Evolutionary conservation across 441 rosid genomes (phyloP).

Genomic region (Bruguiera hainesii): DNA sequence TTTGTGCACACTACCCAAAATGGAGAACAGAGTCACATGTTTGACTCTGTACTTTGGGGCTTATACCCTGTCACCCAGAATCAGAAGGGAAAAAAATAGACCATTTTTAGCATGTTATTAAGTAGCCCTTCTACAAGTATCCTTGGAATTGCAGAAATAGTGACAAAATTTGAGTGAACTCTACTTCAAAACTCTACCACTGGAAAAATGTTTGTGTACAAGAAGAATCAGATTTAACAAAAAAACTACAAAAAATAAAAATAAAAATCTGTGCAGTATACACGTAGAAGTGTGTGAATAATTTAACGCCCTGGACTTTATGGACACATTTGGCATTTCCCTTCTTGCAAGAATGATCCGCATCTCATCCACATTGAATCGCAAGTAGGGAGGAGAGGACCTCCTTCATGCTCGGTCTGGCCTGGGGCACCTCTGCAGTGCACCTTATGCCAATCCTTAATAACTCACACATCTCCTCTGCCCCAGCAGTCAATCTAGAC

Average conservation of each 20-base stretch:
- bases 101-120: too few relatives aligned
- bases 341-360: background rate
- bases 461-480: constrained; percentile 60
- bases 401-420: constrained; percentile 91
- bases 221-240: too few relatives aligned
- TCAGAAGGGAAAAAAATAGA: too few relatives aligned
- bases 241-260: too few relatives aligned
- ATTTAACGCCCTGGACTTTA: constrained; percentile 15
- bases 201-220: background rate
- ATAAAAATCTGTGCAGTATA: too few relatives aligned
- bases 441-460: constrained; percentile 61
- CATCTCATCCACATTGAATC: constrained; percentile 16
- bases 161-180: too few relatives aligned
- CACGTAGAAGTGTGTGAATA: constrained; percentile 6
- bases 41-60: too few relatives aligned
- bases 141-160: too few relatives aligned
- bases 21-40: too few relatives aligned
- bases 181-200: background rate
- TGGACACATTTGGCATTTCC: constrained; percentile 19
- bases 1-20: too few relatives aligned
- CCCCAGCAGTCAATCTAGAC: constrained; percentile 56
- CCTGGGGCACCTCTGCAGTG: constrained; percentile 68
- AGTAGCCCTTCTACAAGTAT: too few relatives aligned
- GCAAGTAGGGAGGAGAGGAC: constrained; percentile 35
- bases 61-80: too few relatives aligned